Percentiles rank a stretch among this genome's conserved stretches.
These are phyloP conservation scores for Blastobotrys buckinghamii DNA, from an alignment of 1,139 yeast genomes.

Conservation along the genomic window DNA sequence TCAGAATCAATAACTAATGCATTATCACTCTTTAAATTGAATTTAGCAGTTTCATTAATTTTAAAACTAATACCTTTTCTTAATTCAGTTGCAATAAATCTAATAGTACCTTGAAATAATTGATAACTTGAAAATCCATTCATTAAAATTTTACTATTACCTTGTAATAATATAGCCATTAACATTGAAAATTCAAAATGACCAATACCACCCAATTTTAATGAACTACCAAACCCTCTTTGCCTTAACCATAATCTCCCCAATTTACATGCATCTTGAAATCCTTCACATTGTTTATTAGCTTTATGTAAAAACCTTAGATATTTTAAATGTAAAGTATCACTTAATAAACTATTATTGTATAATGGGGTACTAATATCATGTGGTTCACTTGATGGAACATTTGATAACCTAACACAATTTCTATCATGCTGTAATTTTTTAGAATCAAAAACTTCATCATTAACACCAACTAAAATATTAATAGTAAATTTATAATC, in stretches of 20 bases:
- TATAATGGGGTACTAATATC: constrained; percentile 73
- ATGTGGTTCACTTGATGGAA: constrained; percentile 26
- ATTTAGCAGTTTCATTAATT: not conserved
- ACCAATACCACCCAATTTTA: constrained; percentile 71
- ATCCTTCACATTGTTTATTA: constrained; percentile 73
- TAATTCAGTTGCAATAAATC: constrained; percentile 74
- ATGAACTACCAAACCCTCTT: constrained; percentile 63
- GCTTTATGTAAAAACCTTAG: constrained; percentile 70
- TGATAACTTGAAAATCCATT: constrained; percentile 92
- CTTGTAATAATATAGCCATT: constrained; percentile 74
- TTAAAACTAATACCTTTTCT: constrained; percentile 27
- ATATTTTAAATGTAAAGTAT: constrained; percentile 62
- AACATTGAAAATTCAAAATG: constrained; percentile 81
- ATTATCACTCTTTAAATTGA: constrained; percentile 13
- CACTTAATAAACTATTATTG: constrained; percentile 71
- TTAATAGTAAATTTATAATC: constrained; percentile 49
- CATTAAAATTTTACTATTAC: constrained; percentile 59
- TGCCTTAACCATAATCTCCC: constrained; percentile 90
- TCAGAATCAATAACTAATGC: constrained; percentile 62
- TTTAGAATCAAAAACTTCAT: constrained; percentile 62
- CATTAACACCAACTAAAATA: constrained; percentile 67
- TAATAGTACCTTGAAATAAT: constrained; percentile 79
- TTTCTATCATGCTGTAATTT: constrained; percentile 69
- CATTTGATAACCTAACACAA: constrained; percentile 48
- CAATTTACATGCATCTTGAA: constrained; percentile 78